Evolutionary conservation across 2,329 filamentous ascomycete species (phyloP).

Genomic region (Diaporthe citri): DNA sequence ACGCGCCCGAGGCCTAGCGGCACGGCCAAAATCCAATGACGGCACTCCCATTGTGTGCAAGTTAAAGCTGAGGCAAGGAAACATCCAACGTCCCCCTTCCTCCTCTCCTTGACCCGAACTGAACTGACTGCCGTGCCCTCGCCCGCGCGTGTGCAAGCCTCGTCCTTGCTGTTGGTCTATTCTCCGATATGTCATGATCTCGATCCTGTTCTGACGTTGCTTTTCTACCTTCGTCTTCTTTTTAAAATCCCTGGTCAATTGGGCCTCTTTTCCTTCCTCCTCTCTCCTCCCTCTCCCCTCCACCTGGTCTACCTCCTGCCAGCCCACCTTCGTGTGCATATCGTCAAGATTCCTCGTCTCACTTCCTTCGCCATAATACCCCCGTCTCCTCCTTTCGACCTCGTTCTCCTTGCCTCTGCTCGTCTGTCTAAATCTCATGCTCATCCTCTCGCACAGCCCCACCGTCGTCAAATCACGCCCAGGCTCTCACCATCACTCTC

Average conservation of each 20-base stretch:
- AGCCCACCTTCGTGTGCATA: conserved; percentile 13
- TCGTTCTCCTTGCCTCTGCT: not conserved
- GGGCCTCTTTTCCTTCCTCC: conserved; percentile 4
- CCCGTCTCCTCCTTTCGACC: not conserved
- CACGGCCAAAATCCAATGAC: conserved; percentile 30
- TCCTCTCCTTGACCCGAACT: conserved; percentile 6
- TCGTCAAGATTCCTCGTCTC: conserved; percentile 37
- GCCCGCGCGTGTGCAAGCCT: conserved; percentile 19
- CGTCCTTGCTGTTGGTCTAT: conserved; percentile 26
- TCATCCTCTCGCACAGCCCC: not conserved
- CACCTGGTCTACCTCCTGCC: conserved; percentile 3
- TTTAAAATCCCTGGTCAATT: conserved; percentile 34
- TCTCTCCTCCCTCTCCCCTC: conserved; percentile 3
- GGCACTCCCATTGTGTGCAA: conserved; percentile 24
- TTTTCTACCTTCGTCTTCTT: conserved; percentile 18
- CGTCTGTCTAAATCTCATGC: not conserved
- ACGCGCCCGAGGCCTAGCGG: conserved; percentile 26
- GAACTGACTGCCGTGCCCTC: conserved; percentile 15
- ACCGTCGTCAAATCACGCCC: not conserved
- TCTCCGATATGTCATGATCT: conserved; percentile 32
- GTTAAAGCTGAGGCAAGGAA: conserved; percentile 29
- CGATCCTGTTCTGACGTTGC: conserved; percentile 35
- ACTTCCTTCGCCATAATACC: conserved; percentile 30
- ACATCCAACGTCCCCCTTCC: conserved; percentile 21
- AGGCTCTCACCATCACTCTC: not conserved